phyloP scores from a whole-genome alignment of 164 flowering plant species.

The Houttuynia cordata region DNA sequence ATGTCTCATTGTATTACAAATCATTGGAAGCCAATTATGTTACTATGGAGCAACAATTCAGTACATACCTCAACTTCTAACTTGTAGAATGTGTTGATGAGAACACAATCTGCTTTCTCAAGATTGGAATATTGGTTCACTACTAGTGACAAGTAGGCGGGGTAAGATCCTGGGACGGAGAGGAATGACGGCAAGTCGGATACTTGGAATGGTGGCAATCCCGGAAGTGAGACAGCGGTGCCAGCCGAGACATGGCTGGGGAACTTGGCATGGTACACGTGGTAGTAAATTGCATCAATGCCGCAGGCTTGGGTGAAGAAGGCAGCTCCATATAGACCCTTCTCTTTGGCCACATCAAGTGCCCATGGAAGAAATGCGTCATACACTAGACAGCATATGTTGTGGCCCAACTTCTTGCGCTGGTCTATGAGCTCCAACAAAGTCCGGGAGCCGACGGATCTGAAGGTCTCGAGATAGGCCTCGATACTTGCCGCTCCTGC shows the following conservation, averaged over 20 bases:
- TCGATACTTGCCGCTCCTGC: conserved; percentile 2
- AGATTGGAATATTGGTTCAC: conserved; percentile 14
- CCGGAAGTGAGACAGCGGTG: conserved; percentile 9
- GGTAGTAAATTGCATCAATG: conserved; percentile 21
- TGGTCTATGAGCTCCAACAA: conserved; percentile 18
- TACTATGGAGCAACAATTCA: not conserved
- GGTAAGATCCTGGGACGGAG: conserved; percentile 3
- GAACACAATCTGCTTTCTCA: conserved; percentile 12
- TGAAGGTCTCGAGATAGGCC: conserved; percentile 5
- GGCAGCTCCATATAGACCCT: conserved; percentile 24
- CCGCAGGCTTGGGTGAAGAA: conserved; percentile 41
- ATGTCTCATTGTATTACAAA: not conserved
- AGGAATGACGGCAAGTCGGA: conserved; percentile 30
- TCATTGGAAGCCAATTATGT: not conserved
- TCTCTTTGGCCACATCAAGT: conserved; percentile 18
- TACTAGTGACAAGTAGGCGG: conserved; percentile 1
- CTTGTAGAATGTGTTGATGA: conserved; percentile 16
- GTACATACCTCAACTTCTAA: conserved; percentile 11
- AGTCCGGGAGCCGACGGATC: conserved; percentile 4
- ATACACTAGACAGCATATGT: conserved; percentile 21
- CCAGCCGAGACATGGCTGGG: conserved; percentile 7
- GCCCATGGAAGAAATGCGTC: conserved; percentile 40
- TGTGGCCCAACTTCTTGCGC: not conserved
- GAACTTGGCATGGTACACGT: conserved; percentile 9
- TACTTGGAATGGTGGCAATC: conserved; percentile 14